These are phyloP conservation scores for Alternaria solani DNA, from an alignment of 2,329 filamentous ascomycete species.

Conservation along the genomic window DNA sequence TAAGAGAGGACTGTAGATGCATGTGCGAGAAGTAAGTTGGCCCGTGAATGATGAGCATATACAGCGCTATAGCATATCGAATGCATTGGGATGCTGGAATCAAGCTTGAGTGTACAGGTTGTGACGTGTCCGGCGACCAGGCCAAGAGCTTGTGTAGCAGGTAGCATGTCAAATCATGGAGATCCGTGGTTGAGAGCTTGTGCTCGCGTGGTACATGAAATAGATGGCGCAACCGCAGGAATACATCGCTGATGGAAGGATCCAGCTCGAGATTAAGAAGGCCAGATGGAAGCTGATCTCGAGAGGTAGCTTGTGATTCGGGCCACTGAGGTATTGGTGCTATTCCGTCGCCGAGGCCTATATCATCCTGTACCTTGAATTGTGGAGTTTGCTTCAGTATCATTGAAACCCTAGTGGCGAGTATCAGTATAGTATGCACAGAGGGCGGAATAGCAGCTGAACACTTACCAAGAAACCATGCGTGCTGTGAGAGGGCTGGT, in stretches of 20 bases:
- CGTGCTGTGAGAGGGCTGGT: constrained; percentile 63
- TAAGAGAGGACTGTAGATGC: constrained; percentile 23
- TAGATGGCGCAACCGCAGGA: constrained; percentile 56
- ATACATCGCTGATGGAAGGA: constrained; percentile 46
- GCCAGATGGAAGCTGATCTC: constrained; percentile 8
- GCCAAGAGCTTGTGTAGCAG: constrained; percentile 60
- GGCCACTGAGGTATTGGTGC: constrained; percentile 61
- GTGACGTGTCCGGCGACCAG: constrained; percentile 17
- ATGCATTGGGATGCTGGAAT: constrained; percentile 38
- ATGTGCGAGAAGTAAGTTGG: constrained; percentile 65
- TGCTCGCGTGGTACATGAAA: constrained; percentile 49
- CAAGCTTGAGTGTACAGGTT: constrained; percentile 20
- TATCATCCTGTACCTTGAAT: constrained; percentile 62
- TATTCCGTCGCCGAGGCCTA: constrained; percentile 60
- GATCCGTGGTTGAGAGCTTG: constrained; percentile 51
- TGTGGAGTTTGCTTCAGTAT: constrained; percentile 63
- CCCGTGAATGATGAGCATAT: constrained; percentile 64
- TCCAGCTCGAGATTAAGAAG: constrained; percentile 45
- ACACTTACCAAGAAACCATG: constrained; percentile 62
- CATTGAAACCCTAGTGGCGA: constrained; percentile 63
- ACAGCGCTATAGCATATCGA: constrained; percentile 59
- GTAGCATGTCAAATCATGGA: constrained; percentile 66
- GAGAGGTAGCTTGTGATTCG: constrained; percentile 26
- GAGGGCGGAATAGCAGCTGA: neutral
- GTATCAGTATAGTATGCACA: neutral